Percentiles rank a stretch among this genome's conserved stretches.
Conservation (phyloP, 495 filamentous ascomycete genomes). For the Hyaloscypha finlandica region DNA sequence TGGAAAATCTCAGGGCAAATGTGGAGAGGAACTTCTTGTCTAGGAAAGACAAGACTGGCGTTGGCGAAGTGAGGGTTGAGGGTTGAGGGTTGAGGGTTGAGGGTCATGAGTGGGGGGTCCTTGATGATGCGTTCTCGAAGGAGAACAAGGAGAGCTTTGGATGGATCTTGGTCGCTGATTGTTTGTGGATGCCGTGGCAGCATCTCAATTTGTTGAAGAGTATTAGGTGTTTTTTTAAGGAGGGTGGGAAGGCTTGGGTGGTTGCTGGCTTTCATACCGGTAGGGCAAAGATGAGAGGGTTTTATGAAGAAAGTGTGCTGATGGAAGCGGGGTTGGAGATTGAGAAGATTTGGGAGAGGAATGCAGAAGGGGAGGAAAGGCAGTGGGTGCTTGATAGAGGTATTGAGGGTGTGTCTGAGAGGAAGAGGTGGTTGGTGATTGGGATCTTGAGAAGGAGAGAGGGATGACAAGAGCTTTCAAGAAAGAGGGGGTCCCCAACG, state of each 20-base stretch:
- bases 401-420: constrained; percentile 62
- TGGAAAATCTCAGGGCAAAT: constrained; percentile 64
- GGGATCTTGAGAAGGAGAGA: constrained; percentile 54
- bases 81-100: constrained; percentile 56
- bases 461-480: constrained; percentile 6
- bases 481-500: neutral
- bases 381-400: constrained; percentile 66
- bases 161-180: constrained; percentile 78
- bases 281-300: constrained; percentile 64
- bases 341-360: constrained; percentile 73
- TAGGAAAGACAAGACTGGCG: neutral
- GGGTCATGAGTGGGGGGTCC: constrained; percentile 75
- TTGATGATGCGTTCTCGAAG: constrained; percentile 52
- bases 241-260: constrained; percentile 53
- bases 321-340: constrained; percentile 60
- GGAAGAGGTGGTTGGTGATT: constrained; percentile 79
- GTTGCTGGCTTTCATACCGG: constrained; percentile 87
- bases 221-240: constrained; percentile 70
- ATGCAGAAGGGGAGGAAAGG: constrained; percentile 66
- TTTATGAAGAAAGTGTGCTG: constrained; percentile 65
- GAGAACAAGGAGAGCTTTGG: constrained; percentile 55
- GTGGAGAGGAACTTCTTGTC: constrained; percentile 53
- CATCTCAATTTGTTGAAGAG: constrained; percentile 71
- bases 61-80: constrained; percentile 38
- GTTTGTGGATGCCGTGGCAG: constrained; percentile 81